Evolutionary conservation across 2,329 filamentous ascomycete genomes (phyloP), one percentile per base, ranked within the genome.

Genomic region (Ceratocystis cacaofunesta): DNA sequence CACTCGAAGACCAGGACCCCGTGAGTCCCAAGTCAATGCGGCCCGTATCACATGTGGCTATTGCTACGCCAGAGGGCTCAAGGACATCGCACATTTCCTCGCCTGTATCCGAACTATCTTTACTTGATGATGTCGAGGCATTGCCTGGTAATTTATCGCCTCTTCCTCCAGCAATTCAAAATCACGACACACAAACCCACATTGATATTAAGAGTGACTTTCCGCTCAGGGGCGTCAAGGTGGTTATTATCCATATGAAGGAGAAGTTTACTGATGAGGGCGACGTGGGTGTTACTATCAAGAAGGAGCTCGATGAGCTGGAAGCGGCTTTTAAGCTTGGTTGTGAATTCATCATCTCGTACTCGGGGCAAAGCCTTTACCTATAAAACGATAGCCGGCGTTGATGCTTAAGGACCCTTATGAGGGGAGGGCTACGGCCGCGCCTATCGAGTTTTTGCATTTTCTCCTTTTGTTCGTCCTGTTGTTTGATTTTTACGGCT

Each of bases 241-340:
- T 99, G 1, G 85, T 96, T 62, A 84, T 97, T 65, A 97, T 97
- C 46, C 94, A 99, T 72, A 83, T 97, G 71, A 99, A 99, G 74
- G 92, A 97, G 69, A 87, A 82, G 25, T 77, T 96, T 65, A 78
- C 80, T 7, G 91, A 96, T 72, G 89, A 85, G 0, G 83, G 83
- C 77, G 61, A 84, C 81, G 1, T 82, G 78, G 44, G 76, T 0
- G 84, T 89, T 2, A 80, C 76, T 1, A 95, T 97, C 44, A 71
- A 94, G 25, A 72, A 78, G 67, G 84, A 96, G 73, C 75, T 97
- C 62, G 72, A 76, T 19, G 83, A 84, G 30, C 79, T 89, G 67
- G 89, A 92, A 68, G 75, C 78, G 64, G 82, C 83, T 12, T 80
- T 77, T 7, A 80, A 81, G 58, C 74, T 96, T 61, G 92, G 92